Conservation (phyloP, 305 asterid species). For the Fraxinus floribunda region DNA sequence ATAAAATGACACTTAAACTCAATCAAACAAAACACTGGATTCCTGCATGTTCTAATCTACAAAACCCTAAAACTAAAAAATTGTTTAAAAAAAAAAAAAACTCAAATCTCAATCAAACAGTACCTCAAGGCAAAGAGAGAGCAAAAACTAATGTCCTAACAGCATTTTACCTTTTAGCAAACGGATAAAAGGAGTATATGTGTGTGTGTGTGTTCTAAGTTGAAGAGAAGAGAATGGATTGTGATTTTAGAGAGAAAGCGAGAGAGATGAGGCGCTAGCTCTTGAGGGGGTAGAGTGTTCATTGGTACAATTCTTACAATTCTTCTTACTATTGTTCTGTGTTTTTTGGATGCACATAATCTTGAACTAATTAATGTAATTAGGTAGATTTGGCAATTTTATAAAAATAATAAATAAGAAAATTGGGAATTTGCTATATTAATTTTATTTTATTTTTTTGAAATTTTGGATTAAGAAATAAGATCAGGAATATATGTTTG, state of each 20-base stretch:
- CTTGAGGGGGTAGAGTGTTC: no score
- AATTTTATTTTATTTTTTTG: no score
- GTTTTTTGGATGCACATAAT: not conserved
- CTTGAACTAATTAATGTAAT: not conserved
- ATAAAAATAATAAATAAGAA: no score
- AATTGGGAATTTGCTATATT: not conserved
- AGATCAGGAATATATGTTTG: no score
- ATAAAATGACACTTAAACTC: no score
- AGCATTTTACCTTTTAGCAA: not conserved
- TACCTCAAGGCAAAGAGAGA: not conserved
- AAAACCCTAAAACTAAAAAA: not conserved
- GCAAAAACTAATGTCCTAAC: not conserved
- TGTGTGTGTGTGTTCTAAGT: not conserved
- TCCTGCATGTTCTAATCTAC: no score
- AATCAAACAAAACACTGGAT: no score
- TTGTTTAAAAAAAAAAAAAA: not conserved
- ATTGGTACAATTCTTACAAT: no score
- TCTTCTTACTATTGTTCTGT: not conserved
- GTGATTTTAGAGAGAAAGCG: not conserved
- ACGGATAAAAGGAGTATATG: not conserved
- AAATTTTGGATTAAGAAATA: no score
- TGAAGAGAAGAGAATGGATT: not conserved
- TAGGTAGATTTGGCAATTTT: not conserved
- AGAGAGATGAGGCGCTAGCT: not conserved
- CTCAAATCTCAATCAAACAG: not conserved